Conservation (phyloP, 805 yeast species). For the Kuraishia hungarica region DNA sequence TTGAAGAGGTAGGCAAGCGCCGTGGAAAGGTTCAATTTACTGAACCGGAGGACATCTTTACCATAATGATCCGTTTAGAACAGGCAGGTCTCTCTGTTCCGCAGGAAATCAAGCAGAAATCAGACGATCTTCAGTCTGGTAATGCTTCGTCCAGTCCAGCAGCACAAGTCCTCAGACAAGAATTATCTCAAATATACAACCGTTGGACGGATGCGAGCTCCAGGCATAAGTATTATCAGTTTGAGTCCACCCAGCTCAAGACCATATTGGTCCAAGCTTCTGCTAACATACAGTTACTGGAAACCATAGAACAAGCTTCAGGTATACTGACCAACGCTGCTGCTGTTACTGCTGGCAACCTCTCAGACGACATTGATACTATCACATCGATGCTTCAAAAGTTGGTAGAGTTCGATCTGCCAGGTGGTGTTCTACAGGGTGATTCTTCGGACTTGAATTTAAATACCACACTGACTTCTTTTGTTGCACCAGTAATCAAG, state of each 20-base stretch:
- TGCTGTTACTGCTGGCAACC: not conserved
- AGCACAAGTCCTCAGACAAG: not conserved
- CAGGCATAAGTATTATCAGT: not conserved
- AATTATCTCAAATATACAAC: not conserved
- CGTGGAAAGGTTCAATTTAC: not conserved
- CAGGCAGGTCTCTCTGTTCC: conserved; percentile 27
- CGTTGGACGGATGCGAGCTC: conserved; percentile 1
- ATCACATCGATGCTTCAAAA: not conserved
- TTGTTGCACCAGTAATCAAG: conserved; percentile 10
- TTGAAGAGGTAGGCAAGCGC: not conserved
- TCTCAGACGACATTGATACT: not conserved
- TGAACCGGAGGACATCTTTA: conserved; percentile 18
- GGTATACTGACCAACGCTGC: not conserved
- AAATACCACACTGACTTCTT: not conserved
- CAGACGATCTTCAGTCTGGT: conserved; percentile 15
- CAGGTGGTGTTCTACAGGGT: not conserved
- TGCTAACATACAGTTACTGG: not conserved
- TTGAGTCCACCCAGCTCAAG: conserved; percentile 5
- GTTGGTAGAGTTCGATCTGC: not conserved
- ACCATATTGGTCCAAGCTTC: not conserved
- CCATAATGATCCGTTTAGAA: conserved; percentile 28
- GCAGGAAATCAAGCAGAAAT: conserved; percentile 21
- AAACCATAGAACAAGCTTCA: not conserved
- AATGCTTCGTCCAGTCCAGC: not conserved
- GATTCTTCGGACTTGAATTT: not conserved